Conservation (phyloP, 2,329 filamentous ascomycete genomes). For the Bipolaris gigantea region DNA sequence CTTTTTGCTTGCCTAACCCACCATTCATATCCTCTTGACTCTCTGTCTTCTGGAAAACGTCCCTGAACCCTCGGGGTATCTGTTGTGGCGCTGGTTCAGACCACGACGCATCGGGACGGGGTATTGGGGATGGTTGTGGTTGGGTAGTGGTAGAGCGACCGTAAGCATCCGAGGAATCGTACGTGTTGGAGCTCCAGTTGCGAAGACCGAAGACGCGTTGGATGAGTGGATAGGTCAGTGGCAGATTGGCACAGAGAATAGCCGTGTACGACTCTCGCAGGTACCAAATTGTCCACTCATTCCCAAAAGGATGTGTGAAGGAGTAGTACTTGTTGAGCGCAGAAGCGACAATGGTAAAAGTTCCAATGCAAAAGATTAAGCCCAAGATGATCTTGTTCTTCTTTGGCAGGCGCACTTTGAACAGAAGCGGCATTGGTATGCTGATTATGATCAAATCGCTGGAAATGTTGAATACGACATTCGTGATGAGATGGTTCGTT, state of each 20-base stretch:
- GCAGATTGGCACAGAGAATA: conserved; percentile 63
- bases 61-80: conserved; percentile 17
- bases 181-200: conserved; percentile 37
- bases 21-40: conserved; percentile 29
- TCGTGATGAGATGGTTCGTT: conserved; percentile 47
- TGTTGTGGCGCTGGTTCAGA: conserved; percentile 14
- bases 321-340: conserved; percentile 65
- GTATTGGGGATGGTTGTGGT: background rate
- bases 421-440: conserved; percentile 52
- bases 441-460: conserved; percentile 52
- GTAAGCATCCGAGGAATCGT: conserved; percentile 8
- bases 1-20: conserved; percentile 18
- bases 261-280: conserved; percentile 62
- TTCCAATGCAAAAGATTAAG: conserved; percentile 59
- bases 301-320: conserved; percentile 59
- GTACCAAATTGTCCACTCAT: conserved; percentile 62
- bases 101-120: conserved; percentile 13
- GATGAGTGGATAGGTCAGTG: conserved; percentile 61
- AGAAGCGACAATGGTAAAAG: conserved; percentile 56
- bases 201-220: conserved; percentile 50
- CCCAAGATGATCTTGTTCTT: conserved; percentile 58
- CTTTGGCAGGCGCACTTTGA: conserved; percentile 47
- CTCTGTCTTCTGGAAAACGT: conserved; percentile 21
- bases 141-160: conserved; percentile 6
- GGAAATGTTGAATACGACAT: conserved; percentile 50